These are phyloP conservation scores for Chrysoporthe deuterocubensis DNA, from an alignment of 2,329 filamentous ascomycete genomes.

Conservation along the genomic window DNA sequence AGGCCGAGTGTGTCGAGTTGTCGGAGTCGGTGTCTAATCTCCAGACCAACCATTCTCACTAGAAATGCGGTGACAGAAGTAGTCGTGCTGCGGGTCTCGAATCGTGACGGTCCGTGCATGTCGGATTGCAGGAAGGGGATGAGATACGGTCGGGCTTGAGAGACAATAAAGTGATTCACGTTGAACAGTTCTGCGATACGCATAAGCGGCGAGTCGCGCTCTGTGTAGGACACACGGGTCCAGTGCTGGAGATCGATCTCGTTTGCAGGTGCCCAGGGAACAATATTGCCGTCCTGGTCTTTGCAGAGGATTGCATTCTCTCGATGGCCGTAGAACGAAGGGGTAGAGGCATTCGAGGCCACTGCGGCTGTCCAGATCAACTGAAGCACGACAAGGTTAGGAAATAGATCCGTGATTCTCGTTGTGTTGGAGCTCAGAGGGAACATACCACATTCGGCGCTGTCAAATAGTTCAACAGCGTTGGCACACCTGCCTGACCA, in stretches of 20 bases:
- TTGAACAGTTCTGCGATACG: constrained; percentile 85
- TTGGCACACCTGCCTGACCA: constrained; percentile 75
- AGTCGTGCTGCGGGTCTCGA: constrained; percentile 61
- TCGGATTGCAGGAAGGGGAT: constrained; percentile 84
- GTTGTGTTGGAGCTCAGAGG: background rate
- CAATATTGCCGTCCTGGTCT: constrained; percentile 71
- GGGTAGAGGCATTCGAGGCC: constrained; percentile 71
- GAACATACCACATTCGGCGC: constrained; percentile 84
- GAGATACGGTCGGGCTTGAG: constrained; percentile 87
- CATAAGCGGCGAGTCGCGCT: constrained; percentile 67
- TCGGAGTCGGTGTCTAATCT: constrained; percentile 78
- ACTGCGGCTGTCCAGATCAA: constrained; percentile 81
- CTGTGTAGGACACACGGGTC: constrained; percentile 66
- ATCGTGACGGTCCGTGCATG: constrained; percentile 73
- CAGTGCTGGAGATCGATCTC: constrained; percentile 69
- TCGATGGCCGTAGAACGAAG: constrained; percentile 67
- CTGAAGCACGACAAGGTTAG: constrained; percentile 41
- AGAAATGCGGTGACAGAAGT: constrained; percentile 62
- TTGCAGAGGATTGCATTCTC: constrained; percentile 75
- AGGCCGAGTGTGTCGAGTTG: constrained; percentile 80
- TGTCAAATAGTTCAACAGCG: constrained; percentile 88
- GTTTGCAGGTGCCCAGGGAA: constrained; percentile 72
- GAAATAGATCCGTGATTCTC: background rate
- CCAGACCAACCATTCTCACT: constrained; percentile 72
- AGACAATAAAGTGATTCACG: constrained; percentile 94